Base-by-base conservation (phyloP, 2,329 filamentous ascomycete species). In the Exophiala aquamarina region DNA sequence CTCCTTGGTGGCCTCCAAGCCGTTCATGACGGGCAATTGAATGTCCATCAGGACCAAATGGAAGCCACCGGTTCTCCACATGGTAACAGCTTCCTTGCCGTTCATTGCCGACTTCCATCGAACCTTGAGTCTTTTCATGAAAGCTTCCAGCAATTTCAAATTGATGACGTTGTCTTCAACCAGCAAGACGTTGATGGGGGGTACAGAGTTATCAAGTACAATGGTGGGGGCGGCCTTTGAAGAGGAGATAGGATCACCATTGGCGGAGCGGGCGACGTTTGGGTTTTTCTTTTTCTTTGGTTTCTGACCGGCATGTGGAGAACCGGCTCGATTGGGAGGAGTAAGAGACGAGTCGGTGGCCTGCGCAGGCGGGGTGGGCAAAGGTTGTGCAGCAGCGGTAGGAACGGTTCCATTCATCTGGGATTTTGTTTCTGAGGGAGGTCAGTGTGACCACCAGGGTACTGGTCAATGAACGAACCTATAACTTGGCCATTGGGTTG, bases 101-200 rank as follows among this genome's bases (percentile, higher is more conserved):
- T 97, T 95, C 78, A 94, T 89, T 29, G 93, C 93, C n/a, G 89
- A 94, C 68, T 93, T 87, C 90, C 92, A 97, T 26, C 93, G 82
- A 5, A 98, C 93, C 63, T 95, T 96, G 40, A 98, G 77, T 39
- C 90, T 79, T 71, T 96, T 95, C 76, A 97, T 92, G 63, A 98
- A 95, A 1, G 91, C 90, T 64, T 96, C 92, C 28, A 98, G 75
- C 8, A 98, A 82, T 62, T 89, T 88, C 58, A 97, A 74, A 64
- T 97, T 98, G 77, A 98, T 97, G 55, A 93, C 90, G 67, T 98
- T 98, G 71, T 98, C 93, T 72, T 98, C 93, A 11, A 98, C 93
- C 51, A 98, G 95, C 34, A 98, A 76, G 6, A 97, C 91, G 59
- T 95, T 97, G 71, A 98, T 97, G 1, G 93, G 92, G 6, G 93